Base-by-base conservation (phyloP, 2,329 filamentous ascomycete species). In the Incumbomyces delicatus region DNA sequence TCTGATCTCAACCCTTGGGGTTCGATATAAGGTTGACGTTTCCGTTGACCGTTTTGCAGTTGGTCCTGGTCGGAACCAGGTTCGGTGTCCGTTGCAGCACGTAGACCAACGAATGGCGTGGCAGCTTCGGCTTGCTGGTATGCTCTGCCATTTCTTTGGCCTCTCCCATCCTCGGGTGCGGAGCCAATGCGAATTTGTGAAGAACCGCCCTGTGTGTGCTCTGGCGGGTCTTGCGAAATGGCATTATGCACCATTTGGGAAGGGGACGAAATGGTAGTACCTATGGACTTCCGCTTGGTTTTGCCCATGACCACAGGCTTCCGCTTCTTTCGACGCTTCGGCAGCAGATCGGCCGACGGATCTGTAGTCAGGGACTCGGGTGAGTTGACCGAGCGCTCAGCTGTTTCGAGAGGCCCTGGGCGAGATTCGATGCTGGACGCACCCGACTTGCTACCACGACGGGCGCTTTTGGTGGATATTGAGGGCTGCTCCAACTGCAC, bases 261-360 rank as follows among this genome's bases (percentile, higher is more conserved):
- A 20, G 30, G 37, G 6, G 18, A 5, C 3, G 41, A 44, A 7
- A 18, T 16, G 8, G 5, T 27, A 5, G 17, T 14, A 13, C 27
- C 40, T n/a, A 48, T 47, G 22, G 53, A 53, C 17, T 39, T 42
- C 22, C 44, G 40, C 41, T 46, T 55, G n/a, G 43, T 54, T 10
- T 41, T 45, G 12, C 27, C 33, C 12, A 47, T 31, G 12, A 40
- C 34, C 4, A 50, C 35, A 14, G 53, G 44, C 32, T 44, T 52
- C 11, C 50, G 45, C 35, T 50, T 53, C 39, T 44, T 48, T 16
- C 48, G 47, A 16, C 35, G 38, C 30, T 50, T 49, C 35, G 27
- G n/a, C 17, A 8, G 22, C 22, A 27, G n/a, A n/a, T n/a, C n/a
- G n/a, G n/a, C n/a, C n/a, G n/a, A 27, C 22, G 8, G 8, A 27